Conservation (phyloP, 768 basidiomycete species). For the Tephrocybe sp. region DNA sequence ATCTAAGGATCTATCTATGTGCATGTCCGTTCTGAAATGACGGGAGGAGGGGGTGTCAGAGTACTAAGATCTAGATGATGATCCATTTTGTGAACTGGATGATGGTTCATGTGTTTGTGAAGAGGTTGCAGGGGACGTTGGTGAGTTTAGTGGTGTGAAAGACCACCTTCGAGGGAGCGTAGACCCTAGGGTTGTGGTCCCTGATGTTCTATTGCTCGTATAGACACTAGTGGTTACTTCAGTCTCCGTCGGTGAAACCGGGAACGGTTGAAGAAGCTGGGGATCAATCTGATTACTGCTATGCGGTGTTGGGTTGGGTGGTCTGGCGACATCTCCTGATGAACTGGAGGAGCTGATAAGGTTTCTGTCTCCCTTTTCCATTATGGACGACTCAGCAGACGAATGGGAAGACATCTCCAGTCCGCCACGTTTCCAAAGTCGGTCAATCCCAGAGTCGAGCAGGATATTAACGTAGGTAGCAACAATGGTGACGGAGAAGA, state of each 20-base stretch:
- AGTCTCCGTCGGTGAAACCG: slow-evolving; percentile 39
- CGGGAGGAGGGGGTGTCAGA: neutral
- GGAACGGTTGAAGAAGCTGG: slow-evolving; percentile 40
- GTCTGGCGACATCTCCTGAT: slow-evolving; percentile 26
- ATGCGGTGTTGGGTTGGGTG: slow-evolving; percentile 54
- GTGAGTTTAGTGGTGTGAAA: slow-evolving; percentile 23
- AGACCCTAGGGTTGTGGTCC: slow-evolving; percentile 36
- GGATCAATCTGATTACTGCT: slow-evolving; percentile 39
- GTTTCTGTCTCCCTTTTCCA: slow-evolving; percentile 33
- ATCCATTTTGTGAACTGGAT: slow-evolving; percentile 9
- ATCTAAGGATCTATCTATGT: slow-evolving; percentile 4
- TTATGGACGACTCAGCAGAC: slow-evolving; percentile 29
- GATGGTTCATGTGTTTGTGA: slow-evolving; percentile 13
- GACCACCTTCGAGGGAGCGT: slow-evolving; percentile 37
- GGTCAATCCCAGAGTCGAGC: slow-evolving; percentile 42
- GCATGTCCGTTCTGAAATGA: slow-evolving; percentile 2
- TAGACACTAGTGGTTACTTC: slow-evolving; percentile 28
- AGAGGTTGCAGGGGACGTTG: slow-evolving; percentile 16
- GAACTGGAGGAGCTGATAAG: slow-evolving; percentile 8
- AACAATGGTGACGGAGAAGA: slow-evolving; percentile 69
- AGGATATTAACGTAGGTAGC: slow-evolving; percentile 67
- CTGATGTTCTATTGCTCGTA: slow-evolving; percentile 29
- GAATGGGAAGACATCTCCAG: slow-evolving; percentile 12
- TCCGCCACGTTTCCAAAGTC: slow-evolving; percentile 23
- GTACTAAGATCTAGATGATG: slow-evolving; percentile 1